Evolutionary conservation across 2,329 filamentous ascomycete genomes (phyloP), one percentile per base, ranked within the genome.

Genomic region (Cladosporium cucumerinum): DNA sequence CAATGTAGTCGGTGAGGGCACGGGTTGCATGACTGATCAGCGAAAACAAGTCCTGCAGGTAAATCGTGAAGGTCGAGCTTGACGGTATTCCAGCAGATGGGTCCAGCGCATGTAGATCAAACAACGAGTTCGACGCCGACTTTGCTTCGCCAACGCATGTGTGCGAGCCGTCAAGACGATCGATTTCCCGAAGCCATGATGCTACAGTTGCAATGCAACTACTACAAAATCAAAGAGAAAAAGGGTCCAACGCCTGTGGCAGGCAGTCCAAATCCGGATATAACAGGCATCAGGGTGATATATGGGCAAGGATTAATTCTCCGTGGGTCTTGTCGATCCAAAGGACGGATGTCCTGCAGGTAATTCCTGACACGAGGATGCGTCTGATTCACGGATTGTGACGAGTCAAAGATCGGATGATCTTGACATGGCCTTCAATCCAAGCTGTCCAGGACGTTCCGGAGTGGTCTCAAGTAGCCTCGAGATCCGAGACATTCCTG

Each of bases 141-240:
- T 62, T 62, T 46, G 48, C 60, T 55, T 61, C 54, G 60, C 60
- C 60, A 62, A 55, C 60, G 34, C 30, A 62, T 62, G 60, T 62
- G 60, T 62, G 34, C 60, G 54, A 62, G 60, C 60, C 26, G 60
- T 62, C 60, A 62, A 48, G 48, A 36, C 49, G 25, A 43, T 30
- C 49, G 39, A 62, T 30, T 18, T 46, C 34, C 28, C 49, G 26
- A 18, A 32, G 60, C 23, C 23, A 43, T 55, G 26, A 55, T 55
- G 49, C 49, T 62, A 46, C 49, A 46, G 34, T 62, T 62, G 60
- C 60, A 55, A 55, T 46, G 60, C 60, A 62, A 62, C 34, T 39
- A 62, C 60, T 62, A 62, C 60, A 46, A 55, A 34, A 62, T 62
- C 60, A 51, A 55, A 14, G 30, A 21, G 21, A 25, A 30, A 12